Percentiles rank a stretch among this genome's conserved stretches.
Conservation (phyloP, 768 basidiomycete species). For the Tulasnella calospora region DNA sequence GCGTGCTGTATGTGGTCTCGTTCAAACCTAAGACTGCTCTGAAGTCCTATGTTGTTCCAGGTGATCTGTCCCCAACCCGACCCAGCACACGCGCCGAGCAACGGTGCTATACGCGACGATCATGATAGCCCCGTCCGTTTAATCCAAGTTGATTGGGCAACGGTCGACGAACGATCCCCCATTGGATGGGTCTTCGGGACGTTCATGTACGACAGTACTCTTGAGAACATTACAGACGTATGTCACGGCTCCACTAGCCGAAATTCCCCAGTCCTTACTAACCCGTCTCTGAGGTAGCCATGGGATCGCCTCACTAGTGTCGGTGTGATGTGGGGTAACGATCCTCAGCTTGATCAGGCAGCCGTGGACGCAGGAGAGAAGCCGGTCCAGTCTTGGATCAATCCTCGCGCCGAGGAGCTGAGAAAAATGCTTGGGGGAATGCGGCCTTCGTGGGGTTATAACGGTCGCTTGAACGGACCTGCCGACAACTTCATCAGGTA, state of each 20-base stretch:
- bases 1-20: neutral
- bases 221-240: neutral
- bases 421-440: neutral
- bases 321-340: constrained; percentile 18
- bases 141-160: constrained; percentile 19
- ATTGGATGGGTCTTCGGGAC: constrained; percentile 21
- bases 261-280: neutral
- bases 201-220: neutral
- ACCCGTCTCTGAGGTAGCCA: neutral
- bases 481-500: neutral
- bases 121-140: neutral
- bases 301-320: constrained; percentile 14
- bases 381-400: constrained; percentile 14
- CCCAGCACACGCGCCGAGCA: neutral
- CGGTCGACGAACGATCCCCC: neutral
- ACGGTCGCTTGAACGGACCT: constrained; percentile 22
- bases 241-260: neutral
- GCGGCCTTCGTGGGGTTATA: constrained; percentile 21
- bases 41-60: neutral
- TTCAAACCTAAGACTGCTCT: neutral
- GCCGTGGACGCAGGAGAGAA: neutral
- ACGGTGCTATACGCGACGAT: neutral
- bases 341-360: constrained; percentile 12
- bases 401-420: neutral
- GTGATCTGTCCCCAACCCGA: neutral